Evolutionary conservation across 1,284 basidiomycete genomes (phyloP), one percentile per base, ranked within the genome.

Genomic region (Cystobasidium sp.): DNA sequence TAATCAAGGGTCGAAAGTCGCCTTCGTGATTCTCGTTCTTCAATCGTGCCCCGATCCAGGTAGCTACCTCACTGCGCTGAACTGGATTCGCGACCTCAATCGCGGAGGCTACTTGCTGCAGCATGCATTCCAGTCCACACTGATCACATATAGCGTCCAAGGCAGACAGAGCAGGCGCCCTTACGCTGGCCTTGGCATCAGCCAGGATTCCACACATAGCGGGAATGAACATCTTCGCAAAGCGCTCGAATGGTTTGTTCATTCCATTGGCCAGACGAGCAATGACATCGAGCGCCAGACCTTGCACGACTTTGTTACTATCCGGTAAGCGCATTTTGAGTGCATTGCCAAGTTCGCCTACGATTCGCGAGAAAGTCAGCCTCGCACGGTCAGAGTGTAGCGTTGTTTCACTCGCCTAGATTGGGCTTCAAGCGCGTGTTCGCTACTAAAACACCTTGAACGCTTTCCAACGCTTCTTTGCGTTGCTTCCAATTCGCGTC

Each of bases 401-500:
- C 24, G 22, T 31, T 20, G n/a, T 41, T 8, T 24, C 16, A 83
- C 87, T 79, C 81, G 92, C 93, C 92, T 89, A 99, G 93, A 44
- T 85, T 88, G 10, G 92, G 88, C 82, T 98, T 97, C 72, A 99
- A 82, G 9, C 97, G 89, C 78, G 95, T 94, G 82, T 99, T 98
- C 59, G 88, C 86, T 79, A 97, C 93, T 52, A 99, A 84, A 68
- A 94, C 88, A 0, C 87, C 88, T 78, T 92, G 91, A 16, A 99
- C 83, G 0, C 86, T 85, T 81, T 99, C 97, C 70, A 99, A 86
- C 0, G 92, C 94, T 80, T 97, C 97, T 83, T 99, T 99, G 84
- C 96, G 91, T 6, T 88, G 89, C 84, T 99, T 99, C 97, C 97
- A 99, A 68, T 82, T 81, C 0, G 93, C 90, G 78, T 98, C 97